Evolutionary conservation across 768 basidiomycete species (phyloP).

Genomic region (Pleurotus platypus): DNA sequence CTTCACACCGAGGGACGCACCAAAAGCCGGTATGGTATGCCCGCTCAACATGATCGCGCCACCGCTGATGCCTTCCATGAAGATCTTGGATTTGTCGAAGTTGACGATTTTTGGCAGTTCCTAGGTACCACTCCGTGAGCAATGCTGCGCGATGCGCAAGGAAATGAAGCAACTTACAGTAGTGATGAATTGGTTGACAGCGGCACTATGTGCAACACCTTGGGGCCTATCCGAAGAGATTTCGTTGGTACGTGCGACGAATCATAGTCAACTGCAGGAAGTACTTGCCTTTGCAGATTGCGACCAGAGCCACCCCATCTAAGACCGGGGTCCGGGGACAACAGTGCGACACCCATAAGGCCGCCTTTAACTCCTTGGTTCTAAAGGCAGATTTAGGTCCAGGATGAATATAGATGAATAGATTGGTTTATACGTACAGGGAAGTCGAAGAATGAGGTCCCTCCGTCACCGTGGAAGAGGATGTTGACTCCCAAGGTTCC

Average conservation of each 20-base stretch:
- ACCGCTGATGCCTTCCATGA: constrained; percentile 25
- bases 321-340: constrained; percentile 14
- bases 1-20: constrained; percentile 18
- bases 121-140: neutral
- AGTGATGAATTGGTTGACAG: constrained; percentile 22
- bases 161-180: constrained; percentile 8
- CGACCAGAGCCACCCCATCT: constrained; percentile 18
- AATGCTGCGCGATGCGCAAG: neutral
- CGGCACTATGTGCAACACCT: constrained; percentile 22
- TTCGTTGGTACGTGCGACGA: neutral
- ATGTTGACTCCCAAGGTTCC: constrained; percentile 9
- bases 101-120: constrained; percentile 21
- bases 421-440: constrained; percentile 10
- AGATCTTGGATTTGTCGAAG: constrained; percentile 20
- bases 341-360: constrained; percentile 17
- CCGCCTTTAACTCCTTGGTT: constrained; percentile 17
- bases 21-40: constrained; percentile 19
- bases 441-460: constrained; percentile 18
- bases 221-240: constrained; percentile 16
- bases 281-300: neutral
- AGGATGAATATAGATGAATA: neutral
- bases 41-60: constrained; percentile 23
- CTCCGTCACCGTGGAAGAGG: constrained; percentile 18
- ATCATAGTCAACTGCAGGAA: neutral
- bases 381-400: neutral